Conservation (phyloP, 2,329 filamentous ascomycete genomes). For the Hyphodiscus sp. region DNA sequence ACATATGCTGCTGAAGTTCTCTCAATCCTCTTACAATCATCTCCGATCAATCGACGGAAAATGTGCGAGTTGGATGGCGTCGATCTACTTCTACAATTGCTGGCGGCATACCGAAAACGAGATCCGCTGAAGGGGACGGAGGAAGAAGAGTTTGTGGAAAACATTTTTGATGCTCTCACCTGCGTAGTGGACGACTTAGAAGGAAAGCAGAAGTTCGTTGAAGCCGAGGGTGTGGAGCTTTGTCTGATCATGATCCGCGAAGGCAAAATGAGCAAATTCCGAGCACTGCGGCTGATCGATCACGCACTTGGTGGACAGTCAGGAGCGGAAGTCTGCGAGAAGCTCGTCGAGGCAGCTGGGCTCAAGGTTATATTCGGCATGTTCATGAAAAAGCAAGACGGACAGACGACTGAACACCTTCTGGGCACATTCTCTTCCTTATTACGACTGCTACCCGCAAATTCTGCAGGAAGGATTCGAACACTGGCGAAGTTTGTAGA, state of each 20-base stretch:
- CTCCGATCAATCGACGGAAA: constrained; percentile 54
- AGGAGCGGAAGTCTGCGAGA: constrained; percentile 62
- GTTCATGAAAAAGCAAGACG: constrained; percentile 77
- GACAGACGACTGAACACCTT: constrained; percentile 66
- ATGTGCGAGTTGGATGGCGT: constrained; percentile 64
- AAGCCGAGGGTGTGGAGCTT: constrained; percentile 87
- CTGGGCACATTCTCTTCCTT: constrained; percentile 80
- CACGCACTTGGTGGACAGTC: constrained; percentile 61
- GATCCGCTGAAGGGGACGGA: constrained; percentile 81
- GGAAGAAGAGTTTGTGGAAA: constrained; percentile 93
- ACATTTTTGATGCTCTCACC: constrained; percentile 81
- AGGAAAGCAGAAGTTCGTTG: constrained; percentile 76
- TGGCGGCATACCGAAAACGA: constrained; percentile 76
- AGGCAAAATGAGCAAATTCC: constrained; percentile 72
- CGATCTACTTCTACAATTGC: constrained; percentile 73
- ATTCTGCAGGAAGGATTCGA: constrained; percentile 73
- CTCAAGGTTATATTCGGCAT: constrained; percentile 79
- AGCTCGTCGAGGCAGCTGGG: constrained; percentile 74
- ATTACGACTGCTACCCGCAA: constrained; percentile 69
- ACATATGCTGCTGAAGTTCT: constrained; percentile 91
- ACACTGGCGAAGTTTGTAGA: constrained; percentile 92
- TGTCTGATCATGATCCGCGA: constrained; percentile 88
- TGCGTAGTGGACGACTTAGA: constrained; percentile 68
- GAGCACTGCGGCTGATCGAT: constrained; percentile 76
- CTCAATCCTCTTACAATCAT: constrained; percentile 79